These are phyloP conservation scores for Pugionium cornutum DNA, from an alignment of 345 rosid genomes.

Conservation along the genomic window DNA sequence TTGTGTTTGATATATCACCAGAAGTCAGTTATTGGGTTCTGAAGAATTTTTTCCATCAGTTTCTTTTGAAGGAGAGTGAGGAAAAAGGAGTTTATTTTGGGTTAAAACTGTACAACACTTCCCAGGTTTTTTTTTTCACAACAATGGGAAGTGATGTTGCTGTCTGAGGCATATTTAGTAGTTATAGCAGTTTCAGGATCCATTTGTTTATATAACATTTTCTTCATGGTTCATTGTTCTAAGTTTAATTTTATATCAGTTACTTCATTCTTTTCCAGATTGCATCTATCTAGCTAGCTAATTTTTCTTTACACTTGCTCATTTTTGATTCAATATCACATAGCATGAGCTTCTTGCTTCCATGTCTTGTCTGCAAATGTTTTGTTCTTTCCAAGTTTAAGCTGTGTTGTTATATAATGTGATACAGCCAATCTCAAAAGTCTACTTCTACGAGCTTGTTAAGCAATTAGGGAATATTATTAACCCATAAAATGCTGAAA, in stretches of 20 bases:
- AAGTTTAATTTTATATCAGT: conserved; percentile 19
- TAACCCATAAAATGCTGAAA: too few species aligned
- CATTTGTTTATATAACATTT: conserved; percentile 27
- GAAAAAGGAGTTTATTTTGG: conserved; percentile 23
- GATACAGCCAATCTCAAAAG: too few species aligned
- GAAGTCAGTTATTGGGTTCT: conserved; percentile 11
- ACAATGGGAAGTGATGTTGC: conserved; percentile 35
- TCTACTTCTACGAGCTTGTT: too few species aligned
- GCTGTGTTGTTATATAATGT: background rate
- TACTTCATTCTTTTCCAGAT: conserved; percentile 26
- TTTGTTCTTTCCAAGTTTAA: conserved; percentile 11
- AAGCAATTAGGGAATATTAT: too few species aligned
- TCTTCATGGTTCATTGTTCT: conserved; percentile 17
- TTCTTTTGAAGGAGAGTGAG: conserved; percentile 25
- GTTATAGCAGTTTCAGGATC: conserved; percentile 28
- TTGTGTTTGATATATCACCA: background rate
- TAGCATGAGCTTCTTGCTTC: conserved; percentile 13
- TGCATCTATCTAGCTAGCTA: background rate
- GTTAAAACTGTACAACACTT: conserved; percentile 30
- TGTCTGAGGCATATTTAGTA: conserved; percentile 28
- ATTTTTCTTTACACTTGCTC: background rate
- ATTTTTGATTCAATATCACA: background rate
- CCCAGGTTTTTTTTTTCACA: conserved; percentile 28
- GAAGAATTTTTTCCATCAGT: conserved; percentile 1
- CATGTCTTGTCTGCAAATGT: conserved; percentile 3